Base-by-base conservation (phyloP, 2,329 filamentous ascomycete genomes). In the Bertia moriformis region DNA sequence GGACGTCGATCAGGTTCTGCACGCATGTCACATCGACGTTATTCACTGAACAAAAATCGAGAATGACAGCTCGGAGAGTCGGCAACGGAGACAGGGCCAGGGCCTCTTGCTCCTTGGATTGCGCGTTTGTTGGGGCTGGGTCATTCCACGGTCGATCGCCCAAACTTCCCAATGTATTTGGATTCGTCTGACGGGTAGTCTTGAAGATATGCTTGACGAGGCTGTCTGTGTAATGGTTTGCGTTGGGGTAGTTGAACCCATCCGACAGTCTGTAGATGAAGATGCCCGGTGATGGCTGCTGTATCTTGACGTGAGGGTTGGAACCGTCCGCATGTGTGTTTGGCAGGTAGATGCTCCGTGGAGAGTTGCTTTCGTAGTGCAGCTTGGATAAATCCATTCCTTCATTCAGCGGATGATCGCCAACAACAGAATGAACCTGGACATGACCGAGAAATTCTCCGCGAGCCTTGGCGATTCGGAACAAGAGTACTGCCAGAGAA, bases 141-240 rank as follows among this genome's bases (percentile, higher is more conserved):
- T 74, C 67, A 46, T 71, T 73, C 72, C 71, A 76, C 0, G 70
- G 65, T 1, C 69, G 63, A 44, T 75, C 62, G 27, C 65, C 65
- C 17, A 67, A 45, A 47, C 62, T 67, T n/a, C 63, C 64, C 37
- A 63, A 50, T 3, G 58, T 57, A 22, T 55, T 53, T 1, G 60
- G 51, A 30, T 65, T 56, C 1, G 64, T 69, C 27, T 62, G 56
- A 22, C 65, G 56, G 2, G 67, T 70, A 33, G 62, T 51, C 36
- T 56, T 48, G 41, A 65, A 65, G 32, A 72, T 59, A 36, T 57
- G 54, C 15, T 61, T 55, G 3, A 63, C 63, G 4, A 73, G 53
- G 20, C 63, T 58, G 46, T 70, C 67, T 40, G 71, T 58, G 43
- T 71, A 66, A 14, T 59, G 62, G 1, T 62, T 63, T 10, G 66